Evolutionary conservation across 169 alveolate genomes (phyloP).

Genomic region (Cryptosporidium canis): DNA sequence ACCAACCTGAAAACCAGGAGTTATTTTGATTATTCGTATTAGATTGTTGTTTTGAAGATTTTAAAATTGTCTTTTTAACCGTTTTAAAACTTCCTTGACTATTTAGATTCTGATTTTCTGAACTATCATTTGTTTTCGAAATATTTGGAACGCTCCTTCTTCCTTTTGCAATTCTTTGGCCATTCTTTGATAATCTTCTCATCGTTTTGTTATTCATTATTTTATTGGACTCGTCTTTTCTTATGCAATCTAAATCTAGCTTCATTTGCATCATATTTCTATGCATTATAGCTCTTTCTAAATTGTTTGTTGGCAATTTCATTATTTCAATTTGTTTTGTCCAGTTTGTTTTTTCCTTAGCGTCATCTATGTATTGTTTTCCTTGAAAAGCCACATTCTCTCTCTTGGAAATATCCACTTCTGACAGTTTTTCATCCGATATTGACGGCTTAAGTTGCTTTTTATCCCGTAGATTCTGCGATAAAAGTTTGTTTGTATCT

Average conservation of each 20-base stretch:
- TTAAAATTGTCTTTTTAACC: slow-evolving; percentile 31
- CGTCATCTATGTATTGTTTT: background rate
- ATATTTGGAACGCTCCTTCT: background rate
- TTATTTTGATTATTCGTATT: background rate
- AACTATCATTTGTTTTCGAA: background rate
- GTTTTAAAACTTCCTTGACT: background rate
- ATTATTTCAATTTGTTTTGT: background rate
- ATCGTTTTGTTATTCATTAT: background rate
- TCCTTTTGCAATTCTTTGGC: slow-evolving; percentile 20
- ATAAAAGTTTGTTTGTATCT: background rate
- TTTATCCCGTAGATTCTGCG: background rate
- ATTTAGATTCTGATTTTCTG: background rate
- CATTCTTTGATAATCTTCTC: slow-evolving; percentile 12
- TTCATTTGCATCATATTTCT: slow-evolving; percentile 59
- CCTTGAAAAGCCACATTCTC: background rate
- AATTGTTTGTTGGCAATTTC: background rate
- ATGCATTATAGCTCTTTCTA: slow-evolving; percentile 15
- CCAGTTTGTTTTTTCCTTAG: background rate
- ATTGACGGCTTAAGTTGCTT: background rate
- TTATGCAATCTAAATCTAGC: slow-evolving; percentile 35
- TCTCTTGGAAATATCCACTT: background rate
- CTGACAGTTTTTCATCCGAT: background rate
- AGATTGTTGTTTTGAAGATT: slow-evolving; percentile 50
- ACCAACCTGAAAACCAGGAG: slow-evolving; percentile 60
- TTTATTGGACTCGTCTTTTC: background rate